Evolutionary conservation across 306 rosid genomes (phyloP).

Genomic region (Fragaria vesca): DNA sequence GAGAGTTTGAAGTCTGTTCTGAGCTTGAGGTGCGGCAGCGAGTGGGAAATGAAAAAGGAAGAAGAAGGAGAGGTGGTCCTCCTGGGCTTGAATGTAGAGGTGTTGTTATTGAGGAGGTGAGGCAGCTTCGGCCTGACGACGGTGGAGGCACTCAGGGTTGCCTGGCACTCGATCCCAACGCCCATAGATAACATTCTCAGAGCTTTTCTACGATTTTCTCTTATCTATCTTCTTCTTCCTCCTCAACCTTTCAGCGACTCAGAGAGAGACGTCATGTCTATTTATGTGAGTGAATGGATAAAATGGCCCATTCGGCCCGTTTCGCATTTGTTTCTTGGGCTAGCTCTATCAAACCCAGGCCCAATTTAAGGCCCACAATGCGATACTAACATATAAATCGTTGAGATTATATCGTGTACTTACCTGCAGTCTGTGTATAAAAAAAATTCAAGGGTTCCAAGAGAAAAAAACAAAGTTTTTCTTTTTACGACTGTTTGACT

Average conservation of each 20-base stretch:
- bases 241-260: not conserved
- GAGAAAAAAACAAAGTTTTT: too few relatives aligned
- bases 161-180: slow-evolving; percentile 29
- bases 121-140: slow-evolving; percentile 3
- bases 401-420: too few relatives aligned
- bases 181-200: slow-evolving; percentile 39
- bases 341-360: not conserved
- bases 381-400: too few relatives aligned
- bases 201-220: not conserved
- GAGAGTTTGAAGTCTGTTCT: slow-evolving; percentile 11
- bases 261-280: not conserved
- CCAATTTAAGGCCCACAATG: not conserved
- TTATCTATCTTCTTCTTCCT: slow-evolving; percentile 16
- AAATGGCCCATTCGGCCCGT: not conserved
- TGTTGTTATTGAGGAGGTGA: not conserved
- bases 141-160: slow-evolving; percentile 35
- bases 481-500: too few relatives aligned
- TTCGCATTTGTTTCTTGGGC: slow-evolving; percentile 1
- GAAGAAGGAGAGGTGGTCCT: not conserved
- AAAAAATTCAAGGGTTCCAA: too few relatives aligned
- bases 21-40: slow-evolving; percentile 16
- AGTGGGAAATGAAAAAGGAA: slow-evolving; percentile 10
- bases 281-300: not conserved
- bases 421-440: too few relatives aligned
- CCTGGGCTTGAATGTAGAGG: slow-evolving; percentile 17